Evolutionary conservation across 2,329 filamentous ascomycete species (phyloP).

Genomic region (Curvularia eragrostidis): DNA sequence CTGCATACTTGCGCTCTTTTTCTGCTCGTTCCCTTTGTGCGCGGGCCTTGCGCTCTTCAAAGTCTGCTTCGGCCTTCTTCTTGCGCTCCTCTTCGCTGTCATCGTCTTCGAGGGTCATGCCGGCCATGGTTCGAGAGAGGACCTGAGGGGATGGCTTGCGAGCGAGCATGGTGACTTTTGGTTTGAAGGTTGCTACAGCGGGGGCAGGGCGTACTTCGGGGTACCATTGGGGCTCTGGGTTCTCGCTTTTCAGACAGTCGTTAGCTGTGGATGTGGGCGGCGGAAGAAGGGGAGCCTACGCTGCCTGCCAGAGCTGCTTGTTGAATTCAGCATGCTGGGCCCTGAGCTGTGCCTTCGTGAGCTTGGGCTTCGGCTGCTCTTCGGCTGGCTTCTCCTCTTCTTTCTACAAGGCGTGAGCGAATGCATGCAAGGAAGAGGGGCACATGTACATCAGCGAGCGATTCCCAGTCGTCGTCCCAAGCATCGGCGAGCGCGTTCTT

Average conservation of each 20-base stretch:
- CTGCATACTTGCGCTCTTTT: slow-evolving; percentile 88
- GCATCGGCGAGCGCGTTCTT: slow-evolving; percentile 61
- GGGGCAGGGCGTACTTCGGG: slow-evolving; percentile 71
- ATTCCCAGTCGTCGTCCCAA: slow-evolving; percentile 93
- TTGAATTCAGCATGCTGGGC: slow-evolving; percentile 85
- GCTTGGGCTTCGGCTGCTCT: slow-evolving; percentile 53
- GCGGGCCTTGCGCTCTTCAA: slow-evolving; percentile 78
- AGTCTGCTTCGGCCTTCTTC: slow-evolving; percentile 68
- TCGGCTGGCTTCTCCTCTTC: slow-evolving; percentile 48
- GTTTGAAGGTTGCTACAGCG: slow-evolving; percentile 75
- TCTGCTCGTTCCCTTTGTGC: slow-evolving; percentile 83
- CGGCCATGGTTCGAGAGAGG: slow-evolving; percentile 63
- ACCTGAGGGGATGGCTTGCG: slow-evolving; percentile 74
- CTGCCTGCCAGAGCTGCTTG: slow-evolving; percentile 85
- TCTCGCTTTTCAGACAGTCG: slow-evolving; percentile 62
- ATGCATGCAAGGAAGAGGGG: slow-evolving; percentile 10
- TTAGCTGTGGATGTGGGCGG: slow-evolving; percentile 21
- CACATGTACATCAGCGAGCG: slow-evolving; percentile 70
- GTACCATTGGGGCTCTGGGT: slow-evolving; percentile 76
- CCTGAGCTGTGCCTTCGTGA: slow-evolving; percentile 77
- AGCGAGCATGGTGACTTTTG: slow-evolving; percentile 81
- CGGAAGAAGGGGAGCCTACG: slow-evolving; percentile 61
- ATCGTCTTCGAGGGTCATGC: slow-evolving; percentile 57
- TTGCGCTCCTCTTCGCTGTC: slow-evolving; percentile 69
- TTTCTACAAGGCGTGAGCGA: slow-evolving; percentile 40